phyloP scores from a whole-genome alignment of 2,329 filamentous ascomycete genomes.

The Claviceps pazoutovae region DNA sequence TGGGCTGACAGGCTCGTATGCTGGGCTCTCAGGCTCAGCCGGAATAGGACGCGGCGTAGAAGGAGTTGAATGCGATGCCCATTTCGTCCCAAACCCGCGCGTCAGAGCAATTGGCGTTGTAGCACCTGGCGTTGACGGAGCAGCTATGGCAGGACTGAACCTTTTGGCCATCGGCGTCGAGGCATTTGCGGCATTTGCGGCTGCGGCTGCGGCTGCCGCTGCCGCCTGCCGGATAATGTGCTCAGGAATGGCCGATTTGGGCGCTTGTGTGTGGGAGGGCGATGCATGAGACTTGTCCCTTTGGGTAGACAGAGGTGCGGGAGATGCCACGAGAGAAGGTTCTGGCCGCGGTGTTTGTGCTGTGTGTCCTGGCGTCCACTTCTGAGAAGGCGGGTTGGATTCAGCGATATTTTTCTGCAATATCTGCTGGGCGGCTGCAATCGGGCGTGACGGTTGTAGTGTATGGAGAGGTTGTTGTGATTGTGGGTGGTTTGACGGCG shows the following conservation, averaged over 20 bases:
- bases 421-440: slow-evolving; percentile 19
- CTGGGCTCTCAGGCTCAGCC: slow-evolving; percentile 34
- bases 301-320: slow-evolving; percentile 12
- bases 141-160: slow-evolving; percentile 16
- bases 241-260: slow-evolving; percentile 25
- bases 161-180: slow-evolving; percentile 17
- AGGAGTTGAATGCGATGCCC: slow-evolving; percentile 42
- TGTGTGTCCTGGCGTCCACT: slow-evolving; percentile 17
- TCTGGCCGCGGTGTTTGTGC: slow-evolving; percentile 10
- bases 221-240: slow-evolving; percentile 27
- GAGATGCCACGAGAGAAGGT: slow-evolving; percentile 12
- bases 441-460: slow-evolving; percentile 14
- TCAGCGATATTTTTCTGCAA: slow-evolving; percentile 11
- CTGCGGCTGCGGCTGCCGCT: slow-evolving; percentile 13
- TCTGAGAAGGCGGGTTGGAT: slow-evolving; percentile 16
- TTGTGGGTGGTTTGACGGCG: too few species aligned
- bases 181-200: slow-evolving; percentile 10
- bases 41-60: slow-evolving; percentile 36
- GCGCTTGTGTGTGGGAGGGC: slow-evolving; percentile 19
- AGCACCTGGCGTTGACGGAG: slow-evolving; percentile 22
- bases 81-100: slow-evolving; percentile 39
- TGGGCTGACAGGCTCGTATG: slow-evolving; percentile 46
- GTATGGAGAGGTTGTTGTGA: slow-evolving; percentile 9
- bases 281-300: slow-evolving; percentile 16
- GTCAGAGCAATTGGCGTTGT: slow-evolving; percentile 16